A percentile compares a stretch with the other conserved stretches of the same genome.
phyloP scores from a whole-genome alignment of 441 rosid species.

The Populus hybrid region DNA sequence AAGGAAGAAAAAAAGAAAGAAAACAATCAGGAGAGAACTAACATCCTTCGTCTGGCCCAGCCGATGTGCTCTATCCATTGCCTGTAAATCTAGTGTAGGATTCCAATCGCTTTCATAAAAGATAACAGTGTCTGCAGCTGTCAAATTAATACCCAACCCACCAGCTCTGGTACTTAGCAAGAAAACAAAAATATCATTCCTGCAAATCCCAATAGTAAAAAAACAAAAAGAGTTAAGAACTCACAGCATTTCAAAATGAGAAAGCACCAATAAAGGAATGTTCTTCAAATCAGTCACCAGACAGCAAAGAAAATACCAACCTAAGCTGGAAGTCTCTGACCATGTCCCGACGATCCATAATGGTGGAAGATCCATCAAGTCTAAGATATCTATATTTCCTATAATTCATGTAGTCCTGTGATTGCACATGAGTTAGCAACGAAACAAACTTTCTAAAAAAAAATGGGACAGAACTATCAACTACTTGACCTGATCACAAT shows the following conservation, averaged over 20 bases:
- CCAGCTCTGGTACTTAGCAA: constrained; percentile 99
- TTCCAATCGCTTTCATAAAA: constrained; percentile 83
- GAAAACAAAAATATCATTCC: constrained; percentile 98
- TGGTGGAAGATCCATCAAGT: constrained; percentile 98
- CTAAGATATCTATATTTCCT: constrained; percentile 95
- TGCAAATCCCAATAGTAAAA: constrained; percentile 35
- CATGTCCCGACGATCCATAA: constrained; percentile 99
- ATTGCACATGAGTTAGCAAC: constrained; percentile 13
- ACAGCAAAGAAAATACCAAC: constrained; percentile 40
- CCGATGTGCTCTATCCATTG: constrained; percentile 99
- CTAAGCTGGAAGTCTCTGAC: constrained; percentile 97
- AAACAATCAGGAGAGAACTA: constrained; percentile 31
- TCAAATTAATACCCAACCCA: constrained; percentile 97
- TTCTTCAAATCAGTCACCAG: constrained; percentile 9
- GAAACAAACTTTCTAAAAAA: not conserved
- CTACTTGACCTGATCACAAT: not conserved
- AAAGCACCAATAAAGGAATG: constrained; percentile 1
- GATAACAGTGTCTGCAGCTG: constrained; percentile 82
- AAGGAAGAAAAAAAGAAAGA: not conserved
- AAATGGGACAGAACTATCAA: not conserved
- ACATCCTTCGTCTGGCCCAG: constrained; percentile 99
- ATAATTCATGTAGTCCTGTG: constrained; percentile 98
- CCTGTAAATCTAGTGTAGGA: constrained; percentile 98
- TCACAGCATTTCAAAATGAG: constrained; percentile 4
- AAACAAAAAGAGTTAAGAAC: not conserved